Evolutionary conservation across 2,329 filamentous ascomycete genomes (phyloP), one percentile per base, ranked within the genome.

Genomic region (Ophiostoma australiae): DNA sequence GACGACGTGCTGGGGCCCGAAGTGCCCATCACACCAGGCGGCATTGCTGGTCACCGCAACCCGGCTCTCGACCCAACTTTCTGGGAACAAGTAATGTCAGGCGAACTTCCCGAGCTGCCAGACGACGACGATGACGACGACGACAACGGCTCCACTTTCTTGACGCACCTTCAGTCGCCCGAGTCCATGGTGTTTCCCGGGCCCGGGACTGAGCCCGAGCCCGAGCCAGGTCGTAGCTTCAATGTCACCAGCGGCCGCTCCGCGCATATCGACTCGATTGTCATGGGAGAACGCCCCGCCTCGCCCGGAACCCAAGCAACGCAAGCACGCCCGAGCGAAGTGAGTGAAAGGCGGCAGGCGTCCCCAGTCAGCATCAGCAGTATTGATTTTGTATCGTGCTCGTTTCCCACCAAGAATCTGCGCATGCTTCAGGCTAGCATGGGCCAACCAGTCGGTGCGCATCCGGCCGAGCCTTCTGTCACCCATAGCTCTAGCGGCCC

Each of bases 1-100:
- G 84, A 90, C 74, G 82, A 84, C 1, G 85, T 87, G 65, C 82
- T 87, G 15, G 85, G 84, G 17, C 83, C 88, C 3, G 88, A 92
- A 35, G 84, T 87, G 23, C 87, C 91, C 17, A 91, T 97, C 68
- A 79, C 85, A 0, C 92, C 93, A 4, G 93, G 94, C 55, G 93
- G 91, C n/a, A 85, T 89, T 71, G 85, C 85, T 33, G 90, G 88
- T 27, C 82, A 86, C 76, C 81, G 88, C 76, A 82, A 89, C 77
- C 82, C 86, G 8, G 81, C 78, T 44, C 76, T 87, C 69, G 84
- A 87, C 71, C 87, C 87, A 1, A 83, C 80, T 1, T 84, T 86
- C 68, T 88, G 84, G 85, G 82, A 84, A 67, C 79, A 78, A 3
- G 78, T 82, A 83, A 81, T 83, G 48, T 78, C 78, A 1, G 79